A percentile compares a stretch with the other conserved stretches of the same genome.
phyloP scores from a whole-genome alignment of 306 rosid species.

The Bauhinia variegata region DNA sequence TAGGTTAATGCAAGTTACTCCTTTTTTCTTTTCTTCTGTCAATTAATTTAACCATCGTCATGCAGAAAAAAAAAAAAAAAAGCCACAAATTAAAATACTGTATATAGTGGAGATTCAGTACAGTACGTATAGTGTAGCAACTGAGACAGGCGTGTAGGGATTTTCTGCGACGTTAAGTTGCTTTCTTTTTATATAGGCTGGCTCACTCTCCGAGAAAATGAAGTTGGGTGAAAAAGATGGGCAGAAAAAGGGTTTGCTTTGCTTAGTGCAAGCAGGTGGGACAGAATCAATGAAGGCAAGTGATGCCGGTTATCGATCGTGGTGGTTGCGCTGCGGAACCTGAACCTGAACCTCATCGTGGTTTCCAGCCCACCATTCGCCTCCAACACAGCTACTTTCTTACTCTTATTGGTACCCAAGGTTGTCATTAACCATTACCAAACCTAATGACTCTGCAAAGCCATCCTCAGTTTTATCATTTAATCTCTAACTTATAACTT shows the following conservation, averaged over 20 bases:
- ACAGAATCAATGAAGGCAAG: constrained; percentile 33
- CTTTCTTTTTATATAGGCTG: constrained; percentile 30
- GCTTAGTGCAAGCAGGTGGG: constrained; percentile 46
- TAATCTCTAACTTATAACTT: background rate
- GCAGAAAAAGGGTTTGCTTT: constrained; percentile 10
- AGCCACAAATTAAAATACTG: background rate
- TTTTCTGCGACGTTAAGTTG: background rate
- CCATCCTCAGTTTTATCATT: constrained; percentile 4
- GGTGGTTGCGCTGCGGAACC: constrained; percentile 39
- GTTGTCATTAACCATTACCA: background rate
- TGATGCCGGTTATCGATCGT: constrained; percentile 28
- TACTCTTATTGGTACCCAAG: constrained; percentile 25
- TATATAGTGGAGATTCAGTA: constrained; percentile 15
- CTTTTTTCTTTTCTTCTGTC: no score
- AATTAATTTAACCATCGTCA: no score
- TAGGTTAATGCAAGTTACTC: no score
- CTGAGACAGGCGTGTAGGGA: constrained; percentile 22
- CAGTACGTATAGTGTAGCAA: constrained; percentile 31
- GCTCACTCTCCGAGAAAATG: constrained; percentile 41
- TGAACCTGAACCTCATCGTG: constrained; percentile 24
- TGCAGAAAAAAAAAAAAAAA: no score
- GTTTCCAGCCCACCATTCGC: constrained; percentile 40
- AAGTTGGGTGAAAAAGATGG: constrained; percentile 35
- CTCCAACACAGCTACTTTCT: constrained; percentile 27
- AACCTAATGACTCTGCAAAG: background rate